Evolutionary conservation across 371 early-diverging fungal species (phyloP).

Genomic region (Mycotypha africana): DNA sequence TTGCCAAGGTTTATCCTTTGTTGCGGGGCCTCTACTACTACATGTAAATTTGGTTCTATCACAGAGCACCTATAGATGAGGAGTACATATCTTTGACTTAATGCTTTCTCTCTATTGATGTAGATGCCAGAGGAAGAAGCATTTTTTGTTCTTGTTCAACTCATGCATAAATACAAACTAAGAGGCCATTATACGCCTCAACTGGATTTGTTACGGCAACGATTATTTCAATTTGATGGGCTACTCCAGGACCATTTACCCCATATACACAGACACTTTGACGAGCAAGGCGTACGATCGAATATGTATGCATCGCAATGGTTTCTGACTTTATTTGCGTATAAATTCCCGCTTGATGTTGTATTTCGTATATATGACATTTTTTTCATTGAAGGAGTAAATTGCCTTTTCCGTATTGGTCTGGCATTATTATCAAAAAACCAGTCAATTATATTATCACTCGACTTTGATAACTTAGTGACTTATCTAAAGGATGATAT

Average conservation of each 20-base stretch:
- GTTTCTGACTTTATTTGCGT: constrained; percentile 96
- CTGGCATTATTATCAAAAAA: constrained; percentile 81
- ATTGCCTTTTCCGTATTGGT: constrained; percentile 75
- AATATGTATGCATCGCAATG: constrained; percentile 93
- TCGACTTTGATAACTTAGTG: constrained; percentile 79
- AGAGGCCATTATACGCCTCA: constrained; percentile 84
- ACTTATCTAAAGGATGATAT: constrained; percentile 82
- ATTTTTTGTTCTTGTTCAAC: constrained; percentile 80
- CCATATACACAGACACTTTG: constrained; percentile 69
- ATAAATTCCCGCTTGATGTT: constrained; percentile 85
- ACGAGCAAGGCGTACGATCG: constrained; percentile 73
- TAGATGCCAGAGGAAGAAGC: constrained; percentile 97
- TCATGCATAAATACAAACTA: constrained; percentile 83
- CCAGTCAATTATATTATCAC: constrained; percentile 64
- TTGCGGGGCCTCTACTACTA: constrained; percentile 85
- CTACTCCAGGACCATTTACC: constrained; percentile 81
- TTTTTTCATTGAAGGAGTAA: constrained; percentile 85
- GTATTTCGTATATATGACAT: constrained; percentile 90
- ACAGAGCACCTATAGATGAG: too few relatives aligned
- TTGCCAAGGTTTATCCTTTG: constrained; percentile 91
- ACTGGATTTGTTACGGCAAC: constrained; percentile 76
- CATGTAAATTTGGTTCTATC: too few relatives aligned
- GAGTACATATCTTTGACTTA: too few relatives aligned
- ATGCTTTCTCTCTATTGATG: background rate
- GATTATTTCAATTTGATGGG: constrained; percentile 85